A percentile compares a stretch with the other conserved stretches of the same genome.
phyloP scores from a whole-genome alignment of 805 yeast genomes.

The Saturnispora hagleri region DNA sequence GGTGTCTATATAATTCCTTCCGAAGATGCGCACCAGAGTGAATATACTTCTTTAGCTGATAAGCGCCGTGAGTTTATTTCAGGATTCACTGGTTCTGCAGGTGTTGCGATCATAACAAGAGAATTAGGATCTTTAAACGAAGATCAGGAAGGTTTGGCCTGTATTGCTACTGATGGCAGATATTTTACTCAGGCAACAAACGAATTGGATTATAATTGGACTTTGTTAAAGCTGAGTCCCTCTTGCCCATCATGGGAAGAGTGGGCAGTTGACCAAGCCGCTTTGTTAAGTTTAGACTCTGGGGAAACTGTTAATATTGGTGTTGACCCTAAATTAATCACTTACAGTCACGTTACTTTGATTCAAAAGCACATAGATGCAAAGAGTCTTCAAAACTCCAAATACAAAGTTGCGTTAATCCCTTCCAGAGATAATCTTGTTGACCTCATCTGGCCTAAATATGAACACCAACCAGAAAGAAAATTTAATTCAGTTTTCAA shows the following conservation, averaged over 20 bases:
- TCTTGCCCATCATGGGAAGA: conserved; percentile 47
- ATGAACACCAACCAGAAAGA: conserved; percentile 56
- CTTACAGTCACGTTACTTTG: conserved; percentile 28
- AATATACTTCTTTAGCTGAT: conserved; percentile 45
- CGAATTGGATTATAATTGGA: conserved; percentile 55
- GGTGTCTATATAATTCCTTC: conserved; percentile 61
- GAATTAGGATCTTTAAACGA: conserved; percentile 43
- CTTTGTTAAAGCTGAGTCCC: conserved; percentile 43
- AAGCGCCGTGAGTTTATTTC: conserved; percentile 48
- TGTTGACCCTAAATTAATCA: conserved; percentile 43
- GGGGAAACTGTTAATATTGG: conserved; percentile 28
- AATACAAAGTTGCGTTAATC: conserved; percentile 33
- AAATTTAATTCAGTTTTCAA: conserved; percentile 40
- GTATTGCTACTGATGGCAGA: conserved; percentile 52
- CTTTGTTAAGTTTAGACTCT: conserved; percentile 39
- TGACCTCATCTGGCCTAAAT: conserved; percentile 40
- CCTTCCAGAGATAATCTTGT: conserved; percentile 41
- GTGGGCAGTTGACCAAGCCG: conserved; percentile 45
- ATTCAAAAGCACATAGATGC: conserved; percentile 27
- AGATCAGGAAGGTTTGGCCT: conserved; percentile 46
- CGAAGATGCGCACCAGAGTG: conserved; percentile 59
- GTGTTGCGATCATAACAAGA: conserved; percentile 48
- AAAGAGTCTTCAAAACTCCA: conserved; percentile 17
- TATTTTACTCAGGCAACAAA: conserved; percentile 50
- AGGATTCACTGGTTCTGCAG: conserved; percentile 56